These are phyloP conservation scores for Quercus alba DNA, from an alignment of 306 rosid species.

Conservation along the genomic window DNA sequence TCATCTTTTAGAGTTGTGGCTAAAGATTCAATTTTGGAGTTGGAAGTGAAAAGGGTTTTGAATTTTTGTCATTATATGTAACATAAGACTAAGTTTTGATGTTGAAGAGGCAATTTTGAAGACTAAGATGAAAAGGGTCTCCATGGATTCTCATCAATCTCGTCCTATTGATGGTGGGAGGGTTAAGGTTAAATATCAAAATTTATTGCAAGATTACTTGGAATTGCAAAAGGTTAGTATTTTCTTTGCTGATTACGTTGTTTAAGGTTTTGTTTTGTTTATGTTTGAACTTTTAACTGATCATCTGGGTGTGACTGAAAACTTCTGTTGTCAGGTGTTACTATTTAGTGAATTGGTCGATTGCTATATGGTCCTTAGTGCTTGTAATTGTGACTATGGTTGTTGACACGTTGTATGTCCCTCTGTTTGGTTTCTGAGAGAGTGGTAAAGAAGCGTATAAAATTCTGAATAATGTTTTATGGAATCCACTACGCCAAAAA, in stretches of 20 bases:
- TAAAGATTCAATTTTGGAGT: slow-evolving; percentile 3
- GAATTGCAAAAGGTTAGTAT: slow-evolving; percentile 49
- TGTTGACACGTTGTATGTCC: neutral
- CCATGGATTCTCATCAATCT: slow-evolving; percentile 18
- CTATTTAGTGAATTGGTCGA: neutral
- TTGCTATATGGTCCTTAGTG: neutral
- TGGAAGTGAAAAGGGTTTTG: slow-evolving; percentile 1
- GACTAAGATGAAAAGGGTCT: slow-evolving; percentile 39
- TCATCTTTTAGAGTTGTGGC: neutral
- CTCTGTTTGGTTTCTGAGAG: neutral
- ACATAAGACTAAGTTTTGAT: neutral
- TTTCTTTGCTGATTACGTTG: neutral
- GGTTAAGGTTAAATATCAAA: slow-evolving; percentile 8
- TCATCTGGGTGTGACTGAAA: neutral
- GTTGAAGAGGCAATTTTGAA: neutral
- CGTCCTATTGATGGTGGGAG: slow-evolving; percentile 3
- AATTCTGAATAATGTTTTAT: neutral
- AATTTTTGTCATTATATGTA: neutral
- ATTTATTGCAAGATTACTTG: slow-evolving; percentile 38
- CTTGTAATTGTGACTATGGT: neutral
- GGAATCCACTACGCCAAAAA: neutral
- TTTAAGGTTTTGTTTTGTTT: neutral
- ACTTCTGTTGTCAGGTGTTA: neutral
- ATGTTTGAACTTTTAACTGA: neutral
- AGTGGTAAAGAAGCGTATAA: neutral